These are phyloP conservation scores for Colletotrichum euphorbiae DNA, from an alignment of 2,329 filamentous ascomycete species.

Conservation along the genomic window DNA sequence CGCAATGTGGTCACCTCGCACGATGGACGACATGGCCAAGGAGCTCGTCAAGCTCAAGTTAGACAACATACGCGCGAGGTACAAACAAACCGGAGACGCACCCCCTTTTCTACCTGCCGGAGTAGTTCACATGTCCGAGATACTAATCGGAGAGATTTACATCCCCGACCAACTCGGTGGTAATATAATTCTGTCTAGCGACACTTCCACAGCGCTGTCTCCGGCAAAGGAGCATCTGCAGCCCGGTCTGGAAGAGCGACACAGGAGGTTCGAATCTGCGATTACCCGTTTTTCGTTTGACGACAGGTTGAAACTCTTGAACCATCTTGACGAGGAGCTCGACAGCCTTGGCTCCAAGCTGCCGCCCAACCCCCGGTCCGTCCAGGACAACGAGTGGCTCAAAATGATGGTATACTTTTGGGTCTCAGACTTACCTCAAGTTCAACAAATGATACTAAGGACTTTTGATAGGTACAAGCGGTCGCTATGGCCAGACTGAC, in stretches of 20 bases:
- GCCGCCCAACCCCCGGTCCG: not conserved
- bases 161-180: conserved; percentile 1
- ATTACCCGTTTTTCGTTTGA: not conserved
- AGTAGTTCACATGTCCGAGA: no score
- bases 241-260: conserved; percentile 1
- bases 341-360: not conserved
- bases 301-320: not conserved
- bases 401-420: not conserved
- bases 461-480: not conserved
- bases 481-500: not conserved
- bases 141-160: not conserved
- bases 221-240: not conserved
- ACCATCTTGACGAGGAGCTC: conserved; percentile 2
- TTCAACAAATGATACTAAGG: not conserved
- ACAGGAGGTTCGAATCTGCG: not conserved
- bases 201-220: conserved; percentile 2
- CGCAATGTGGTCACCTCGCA: not conserved
- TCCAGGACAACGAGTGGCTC: not conserved
- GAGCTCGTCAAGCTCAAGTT: conserved; percentile 38
- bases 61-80: conserved; percentile 24
- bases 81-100: no score
- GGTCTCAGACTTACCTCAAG: not conserved
- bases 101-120: no score
- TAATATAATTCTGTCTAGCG: conserved; percentile 9
- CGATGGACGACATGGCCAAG: not conserved